Conservation (phyloP, 345 rosid species). For the Jatropha curcas region DNA sequence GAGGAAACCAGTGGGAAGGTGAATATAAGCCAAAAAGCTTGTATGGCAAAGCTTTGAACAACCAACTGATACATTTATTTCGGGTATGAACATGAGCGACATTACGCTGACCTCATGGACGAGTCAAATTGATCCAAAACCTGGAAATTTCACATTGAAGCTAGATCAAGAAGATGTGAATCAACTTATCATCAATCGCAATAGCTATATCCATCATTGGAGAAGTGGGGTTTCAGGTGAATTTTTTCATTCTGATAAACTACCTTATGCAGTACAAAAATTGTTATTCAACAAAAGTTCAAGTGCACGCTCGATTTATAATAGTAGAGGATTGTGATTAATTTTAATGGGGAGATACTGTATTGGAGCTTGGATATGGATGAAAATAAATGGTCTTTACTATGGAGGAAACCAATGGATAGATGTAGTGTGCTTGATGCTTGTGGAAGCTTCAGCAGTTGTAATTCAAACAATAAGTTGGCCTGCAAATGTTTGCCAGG, state of each 20-base stretch:
- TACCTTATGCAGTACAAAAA: conserved; percentile 31
- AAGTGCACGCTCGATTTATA: background rate
- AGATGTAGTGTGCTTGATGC: conserved; percentile 24
- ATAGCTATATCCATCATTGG: conserved; percentile 38
- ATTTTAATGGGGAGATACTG: conserved; percentile 31
- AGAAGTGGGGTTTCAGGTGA: conserved; percentile 38
- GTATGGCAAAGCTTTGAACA: conserved; percentile 53
- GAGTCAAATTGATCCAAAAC: conserved; percentile 45
- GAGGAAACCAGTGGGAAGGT: background rate
- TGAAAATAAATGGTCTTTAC: conserved; percentile 21
- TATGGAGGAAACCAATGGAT: conserved; percentile 37
- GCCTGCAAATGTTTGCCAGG: conserved; percentile 50
- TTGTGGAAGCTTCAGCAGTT: conserved; percentile 43
- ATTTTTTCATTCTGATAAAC: conserved; percentile 27
- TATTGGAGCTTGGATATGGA: background rate
- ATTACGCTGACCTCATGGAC: conserved; percentile 51
- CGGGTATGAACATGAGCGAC: conserved; percentile 50
- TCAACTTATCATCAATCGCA: conserved; percentile 31
- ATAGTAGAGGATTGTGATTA: conserved; percentile 33
- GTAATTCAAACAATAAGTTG: conserved; percentile 19
- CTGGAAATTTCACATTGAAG: conserved; percentile 52
- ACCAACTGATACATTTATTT: conserved; percentile 61
- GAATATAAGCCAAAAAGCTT: background rate
- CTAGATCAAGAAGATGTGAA: conserved; percentile 27
- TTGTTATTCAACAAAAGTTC: conserved; percentile 4